Conservation (phyloP, 345 rosid species). For the Trapa bicornis region DNA sequence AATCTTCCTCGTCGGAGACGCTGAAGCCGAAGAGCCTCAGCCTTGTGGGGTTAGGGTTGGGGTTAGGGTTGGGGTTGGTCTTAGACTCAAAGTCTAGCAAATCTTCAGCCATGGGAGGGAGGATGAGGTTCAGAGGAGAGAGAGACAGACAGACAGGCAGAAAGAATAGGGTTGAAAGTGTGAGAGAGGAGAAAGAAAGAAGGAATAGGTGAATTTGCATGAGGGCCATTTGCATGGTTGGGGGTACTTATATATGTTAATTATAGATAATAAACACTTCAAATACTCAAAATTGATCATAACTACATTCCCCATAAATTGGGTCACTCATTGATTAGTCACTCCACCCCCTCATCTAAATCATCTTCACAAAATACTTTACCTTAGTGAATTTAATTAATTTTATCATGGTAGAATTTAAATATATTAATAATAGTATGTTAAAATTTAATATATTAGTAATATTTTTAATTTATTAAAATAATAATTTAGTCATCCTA, state of each 20-base stretch:
- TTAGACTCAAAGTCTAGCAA: conserved; percentile 32
- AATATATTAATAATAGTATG: too few relatives aligned
- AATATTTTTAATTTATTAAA: too few relatives aligned
- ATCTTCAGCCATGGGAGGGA: conserved; percentile 9
- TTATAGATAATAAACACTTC: not conserved
- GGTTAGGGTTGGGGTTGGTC: conserved; percentile 14
- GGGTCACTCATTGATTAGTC: not conserved
- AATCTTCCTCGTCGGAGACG: conserved; percentile 61
- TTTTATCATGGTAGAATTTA: too few relatives aligned
- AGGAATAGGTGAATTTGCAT: conserved; percentile 6
- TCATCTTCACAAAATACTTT: too few relatives aligned
- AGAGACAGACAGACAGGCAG: conserved; percentile 6
- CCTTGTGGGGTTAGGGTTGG: conserved; percentile 30
- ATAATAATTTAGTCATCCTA: too few relatives aligned
- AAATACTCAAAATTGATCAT: not conserved
- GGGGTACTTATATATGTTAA: conserved; percentile 11
- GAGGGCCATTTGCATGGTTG: conserved; percentile 13
- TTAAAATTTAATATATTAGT: too few relatives aligned
- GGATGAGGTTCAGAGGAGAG: conserved; percentile 3
- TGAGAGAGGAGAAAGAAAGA: conserved; percentile 2
- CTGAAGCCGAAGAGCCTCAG: conserved; percentile 80
- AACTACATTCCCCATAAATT: not conserved
- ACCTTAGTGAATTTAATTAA: too few relatives aligned
- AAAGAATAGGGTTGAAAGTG: not conserved
- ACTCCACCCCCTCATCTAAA: not conserved